Conservation (phyloP, 2,329 filamentous ascomycete genomes). For the Neofusicoccum kwambonambiense region DNA sequence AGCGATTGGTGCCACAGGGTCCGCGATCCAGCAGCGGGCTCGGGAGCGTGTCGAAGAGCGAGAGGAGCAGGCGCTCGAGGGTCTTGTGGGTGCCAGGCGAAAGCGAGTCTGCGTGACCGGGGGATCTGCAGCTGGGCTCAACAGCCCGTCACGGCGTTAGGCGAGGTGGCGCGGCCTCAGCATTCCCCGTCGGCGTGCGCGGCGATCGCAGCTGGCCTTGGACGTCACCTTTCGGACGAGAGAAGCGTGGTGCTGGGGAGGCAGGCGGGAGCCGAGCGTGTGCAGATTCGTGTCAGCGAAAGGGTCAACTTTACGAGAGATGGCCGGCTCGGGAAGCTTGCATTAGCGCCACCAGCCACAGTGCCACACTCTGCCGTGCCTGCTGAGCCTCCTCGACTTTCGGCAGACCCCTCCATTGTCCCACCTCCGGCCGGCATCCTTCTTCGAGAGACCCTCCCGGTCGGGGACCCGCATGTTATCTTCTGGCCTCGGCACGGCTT, state of each 20-base stretch:
- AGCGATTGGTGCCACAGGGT: neutral
- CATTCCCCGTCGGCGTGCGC: constrained; percentile 16
- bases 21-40: neutral
- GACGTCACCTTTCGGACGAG: neutral
- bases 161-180: constrained; percentile 10
- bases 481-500: too few relatives aligned
- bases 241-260: neutral
- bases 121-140: constrained; percentile 17
- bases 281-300: constrained; percentile 13
- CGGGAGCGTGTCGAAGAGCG: neutral
- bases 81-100: neutral
- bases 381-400: neutral
- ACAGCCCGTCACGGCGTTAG: constrained; percentile 18
- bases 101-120: constrained; percentile 13
- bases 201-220: constrained; percentile 5
- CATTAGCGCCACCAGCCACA: constrained; percentile 18
- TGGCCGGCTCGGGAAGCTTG: constrained; percentile 12
- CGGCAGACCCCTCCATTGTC: too few relatives aligned
- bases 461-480: too few relatives aligned
- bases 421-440: too few relatives aligned
- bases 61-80: neutral
- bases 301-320: constrained; percentile 13
- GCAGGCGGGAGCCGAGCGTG: neutral
- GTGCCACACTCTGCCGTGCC: constrained; percentile 4
- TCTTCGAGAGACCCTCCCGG: neutral